A percentile compares a stretch with the other conserved stretches of the same genome.
These are phyloP conservation scores for Serendipita sp. DNA, from an alignment of 768 basidiomycete species.

Conservation along the genomic window DNA sequence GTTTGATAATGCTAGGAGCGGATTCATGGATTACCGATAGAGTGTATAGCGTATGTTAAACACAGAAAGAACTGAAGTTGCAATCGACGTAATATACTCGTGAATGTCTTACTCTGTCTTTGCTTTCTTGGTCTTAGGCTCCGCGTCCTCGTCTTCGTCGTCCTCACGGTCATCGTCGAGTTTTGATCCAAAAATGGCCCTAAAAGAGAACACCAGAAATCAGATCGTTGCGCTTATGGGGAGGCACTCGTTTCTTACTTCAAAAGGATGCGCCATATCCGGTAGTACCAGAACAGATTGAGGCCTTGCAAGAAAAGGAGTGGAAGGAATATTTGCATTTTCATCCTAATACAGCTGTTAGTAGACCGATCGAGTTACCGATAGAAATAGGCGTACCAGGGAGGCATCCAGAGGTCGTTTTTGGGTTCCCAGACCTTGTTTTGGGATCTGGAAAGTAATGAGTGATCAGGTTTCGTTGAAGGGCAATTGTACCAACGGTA, in stretches of 20 bases:
- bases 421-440: conserved; percentile 41
- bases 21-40: conserved; percentile 53
- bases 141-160: conserved; percentile 28
- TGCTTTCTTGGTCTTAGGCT: conserved; percentile 10
- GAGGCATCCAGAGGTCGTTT: conserved; percentile 49
- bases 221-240: background rate
- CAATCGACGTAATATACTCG: too few relatives aligned
- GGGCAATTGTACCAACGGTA: conserved; percentile 45
- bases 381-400: conserved; percentile 27
- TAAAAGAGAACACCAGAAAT: conserved; percentile 15
- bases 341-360: conserved; percentile 34
- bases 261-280: conserved; percentile 61
- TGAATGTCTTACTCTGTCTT: conserved; percentile 12
- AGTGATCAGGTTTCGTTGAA: background rate
- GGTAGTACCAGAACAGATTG: conserved; percentile 86
- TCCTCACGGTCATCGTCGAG: conserved; percentile 64
- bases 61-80: too few relatives aligned
- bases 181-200: conserved; percentile 32
- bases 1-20: conserved; percentile 54
- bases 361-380: background rate
- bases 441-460: conserved; percentile 28
- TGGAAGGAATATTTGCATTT: conserved; percentile 61
- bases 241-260: conserved; percentile 32
- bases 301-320: conserved; percentile 60
- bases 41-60: too few relatives aligned